Evolutionary conservation across 805 yeast species (phyloP).

Genomic region (Clavispora fructus): DNA sequence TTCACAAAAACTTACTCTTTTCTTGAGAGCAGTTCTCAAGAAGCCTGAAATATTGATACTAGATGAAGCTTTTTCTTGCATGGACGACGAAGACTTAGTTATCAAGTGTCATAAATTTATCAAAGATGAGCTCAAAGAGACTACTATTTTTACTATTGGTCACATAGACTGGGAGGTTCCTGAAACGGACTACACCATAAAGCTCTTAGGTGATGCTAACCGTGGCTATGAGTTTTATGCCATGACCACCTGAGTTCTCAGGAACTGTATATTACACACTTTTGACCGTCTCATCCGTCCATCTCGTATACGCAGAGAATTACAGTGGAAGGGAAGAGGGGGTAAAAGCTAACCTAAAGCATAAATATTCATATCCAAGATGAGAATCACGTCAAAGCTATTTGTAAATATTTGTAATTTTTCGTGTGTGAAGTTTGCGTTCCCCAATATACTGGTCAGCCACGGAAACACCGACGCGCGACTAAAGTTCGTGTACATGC

Average conservation of each 20-base stretch:
- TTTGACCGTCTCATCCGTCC: too few relatives aligned
- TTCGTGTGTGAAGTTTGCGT: too few relatives aligned
- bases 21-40: conserved; percentile 73
- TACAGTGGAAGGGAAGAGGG: too few relatives aligned
- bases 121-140: conserved; percentile 21
- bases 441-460: too few relatives aligned
- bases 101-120: conserved; percentile 29
- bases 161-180: conserved; percentile 83
- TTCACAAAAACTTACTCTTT: conserved; percentile 72
- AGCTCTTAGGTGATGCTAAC: conserved; percentile 25
- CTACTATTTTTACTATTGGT: conserved; percentile 75
- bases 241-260: neutral
- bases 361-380: too few relatives aligned
- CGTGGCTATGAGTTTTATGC: neutral
- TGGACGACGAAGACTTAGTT: conserved; percentile 50
- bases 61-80: conserved; percentile 91
- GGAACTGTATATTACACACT: neutral
- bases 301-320: too few relatives aligned
- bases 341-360: too few relatives aligned
- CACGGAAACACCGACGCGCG: neutral
- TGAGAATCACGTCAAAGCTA: too few relatives aligned
- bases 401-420: neutral
- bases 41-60: conserved; percentile 73
- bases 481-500: neutral
- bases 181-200: conserved; percentile 45